Conservation (phyloP, 176 grass and related monocot species). For the Hordeum marinum region DNA sequence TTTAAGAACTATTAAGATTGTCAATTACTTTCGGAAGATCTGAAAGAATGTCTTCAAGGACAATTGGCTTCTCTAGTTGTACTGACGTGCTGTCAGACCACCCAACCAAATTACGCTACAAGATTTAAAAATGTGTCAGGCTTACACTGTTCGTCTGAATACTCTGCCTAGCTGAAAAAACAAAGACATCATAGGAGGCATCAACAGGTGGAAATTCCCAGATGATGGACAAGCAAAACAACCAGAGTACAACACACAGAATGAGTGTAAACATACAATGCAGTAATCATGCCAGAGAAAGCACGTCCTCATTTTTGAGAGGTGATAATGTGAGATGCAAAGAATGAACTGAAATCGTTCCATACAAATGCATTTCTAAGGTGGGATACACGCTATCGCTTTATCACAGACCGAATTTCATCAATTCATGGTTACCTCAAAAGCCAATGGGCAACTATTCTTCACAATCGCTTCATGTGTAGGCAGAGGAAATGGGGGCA, state of each 20-base stretch:
- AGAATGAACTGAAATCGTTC: background rate
- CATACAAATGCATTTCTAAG: background rate
- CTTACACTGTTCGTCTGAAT: constrained; percentile 20
- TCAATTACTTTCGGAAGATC: constrained; percentile 84
- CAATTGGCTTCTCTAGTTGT: constrained; percentile 64
- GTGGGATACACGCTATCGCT: background rate
- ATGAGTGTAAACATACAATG: background rate
- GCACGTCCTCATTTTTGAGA: background rate
- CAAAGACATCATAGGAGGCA: background rate
- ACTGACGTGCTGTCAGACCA: constrained; percentile 45
- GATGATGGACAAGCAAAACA: constrained; percentile 13
- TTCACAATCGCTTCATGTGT: constrained; percentile 84
- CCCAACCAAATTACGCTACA: constrained; percentile 80
- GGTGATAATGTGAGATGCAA: background rate
- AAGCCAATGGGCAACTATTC: constrained; percentile 64
- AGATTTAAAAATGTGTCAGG: constrained; percentile 10
- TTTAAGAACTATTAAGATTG: constrained; percentile 9
- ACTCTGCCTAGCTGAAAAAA: background rate
- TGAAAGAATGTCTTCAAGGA: constrained; percentile 83
- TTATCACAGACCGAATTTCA: background rate
- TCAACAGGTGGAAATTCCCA: constrained; percentile 21
- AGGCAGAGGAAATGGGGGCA: constrained; percentile 82
- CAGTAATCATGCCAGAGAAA: background rate
- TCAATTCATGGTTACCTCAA: constrained; percentile 60
- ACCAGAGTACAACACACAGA: background rate